Evolutionary conservation across 345 rosid species (phyloP).

Genomic region (Barbarea vulgaris): DNA sequence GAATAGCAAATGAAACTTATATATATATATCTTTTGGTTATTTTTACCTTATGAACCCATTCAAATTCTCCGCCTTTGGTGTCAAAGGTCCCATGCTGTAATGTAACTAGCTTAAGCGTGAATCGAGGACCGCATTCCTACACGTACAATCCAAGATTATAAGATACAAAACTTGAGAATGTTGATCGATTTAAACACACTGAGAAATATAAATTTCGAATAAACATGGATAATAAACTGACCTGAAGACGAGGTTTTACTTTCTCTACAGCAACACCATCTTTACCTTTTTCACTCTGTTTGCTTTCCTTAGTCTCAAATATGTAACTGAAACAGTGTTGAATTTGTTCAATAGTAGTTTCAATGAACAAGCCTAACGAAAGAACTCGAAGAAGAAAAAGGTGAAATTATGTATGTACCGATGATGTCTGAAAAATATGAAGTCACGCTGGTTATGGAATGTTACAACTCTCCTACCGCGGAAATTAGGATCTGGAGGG

Average conservation of each 20-base stretch:
- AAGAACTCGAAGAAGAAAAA: neutral
- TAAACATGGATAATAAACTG: neutral
- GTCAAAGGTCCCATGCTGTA: constrained; percentile 94
- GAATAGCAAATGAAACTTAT: neutral
- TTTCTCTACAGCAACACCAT: constrained; percentile 52
- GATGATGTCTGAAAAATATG: constrained; percentile 90
- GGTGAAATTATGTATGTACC: constrained; percentile 49
- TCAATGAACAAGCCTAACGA: neutral
- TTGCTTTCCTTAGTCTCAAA: constrained; percentile 76
- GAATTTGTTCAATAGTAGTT: neutral
- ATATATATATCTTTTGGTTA: constrained; percentile 48
- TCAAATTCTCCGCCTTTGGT: constrained; percentile 84
- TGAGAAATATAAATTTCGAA: neutral
- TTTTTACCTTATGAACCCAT: constrained; percentile 92
- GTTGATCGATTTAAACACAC: neutral
- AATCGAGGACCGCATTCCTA: constrained; percentile 95
- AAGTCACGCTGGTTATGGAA: constrained; percentile 97
- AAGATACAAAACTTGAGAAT: neutral
- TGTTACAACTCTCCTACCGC: constrained; percentile 88
- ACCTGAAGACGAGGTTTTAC: constrained; percentile 88
- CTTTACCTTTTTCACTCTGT: constrained; percentile 49
- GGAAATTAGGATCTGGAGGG: constrained; percentile 81
- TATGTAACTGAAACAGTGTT: constrained; percentile 57
- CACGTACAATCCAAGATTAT: no score
- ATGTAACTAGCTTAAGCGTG: constrained; percentile 71